Base-by-base conservation (phyloP, 768 basidiomycete species). In the Panus rudis region DNA sequence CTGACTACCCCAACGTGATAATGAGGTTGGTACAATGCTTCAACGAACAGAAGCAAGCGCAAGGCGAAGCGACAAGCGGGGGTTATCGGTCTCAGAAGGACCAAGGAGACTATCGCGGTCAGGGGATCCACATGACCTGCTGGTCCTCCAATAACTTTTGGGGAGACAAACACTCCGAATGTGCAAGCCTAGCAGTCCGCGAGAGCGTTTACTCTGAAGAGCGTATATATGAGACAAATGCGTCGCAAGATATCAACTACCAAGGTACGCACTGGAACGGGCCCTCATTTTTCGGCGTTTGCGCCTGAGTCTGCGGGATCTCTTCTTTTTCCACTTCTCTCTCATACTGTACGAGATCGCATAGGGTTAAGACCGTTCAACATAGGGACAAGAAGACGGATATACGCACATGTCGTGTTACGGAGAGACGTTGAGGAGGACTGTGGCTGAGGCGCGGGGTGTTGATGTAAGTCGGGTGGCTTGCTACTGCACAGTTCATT, bases 261-360 rank as follows among this genome's bases (percentile, higher is more conserved):
- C 21, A 39, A 2, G 37, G 41, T 32, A 83, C 88, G 53, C 56
- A 91, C 88, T 91, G 75, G 88, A 91, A 69, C 88, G 88, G 51
- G 88, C 88, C 65, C 88, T 80, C 88, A 91, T 91, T 78, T 92
- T 92, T 84, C 88, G 83, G 75, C 88, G 85, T 62, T 92, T 92
- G 68, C 88, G 84, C 63, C 89, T 76, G 72, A 92, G 89, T 63
- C 89, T 86, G 65, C 88, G 81, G 52, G 88, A 88, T 63, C 88
- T 78, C 76, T 92, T 92, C 72, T 92, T 92, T 81, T 90, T 90
- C 88, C 88, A 91, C 82, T 91, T 91, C 69, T 90, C 88, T 86
- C 88, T 88, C 88, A 90, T 91, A 52, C 78, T 84, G 42, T 12
- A n/a, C 14, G 10, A 16, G 16, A 39, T 30, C 37, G 41, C 7